Evolutionary conservation across 202 grass and related monocot genomes (phyloP), one percentile per base, ranked within the genome.

Genomic region (Miscanthus sacchariflorus): DNA sequence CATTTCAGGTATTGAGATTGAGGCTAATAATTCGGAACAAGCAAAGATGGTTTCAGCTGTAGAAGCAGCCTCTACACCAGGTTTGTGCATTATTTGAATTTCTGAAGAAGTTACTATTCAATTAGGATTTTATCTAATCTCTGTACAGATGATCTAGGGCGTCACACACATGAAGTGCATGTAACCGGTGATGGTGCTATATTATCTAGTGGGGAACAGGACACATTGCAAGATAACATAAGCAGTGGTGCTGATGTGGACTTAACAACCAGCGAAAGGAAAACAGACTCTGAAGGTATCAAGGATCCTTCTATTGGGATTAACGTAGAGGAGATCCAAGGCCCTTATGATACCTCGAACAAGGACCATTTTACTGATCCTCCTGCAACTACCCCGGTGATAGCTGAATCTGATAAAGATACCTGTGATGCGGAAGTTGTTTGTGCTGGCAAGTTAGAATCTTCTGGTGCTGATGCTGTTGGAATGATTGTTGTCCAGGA

Each of bases 1-100:
- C 59, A 48, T 80, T 91, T 84, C 89, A 91, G 89, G 61, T 70
- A 81, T 19, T 24, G 81, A 81, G 58, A 14, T 68, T 18, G 85
- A 88, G 58, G 38, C 74, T 76, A n/a, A 63, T 85, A 9, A 49
- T 79, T 52, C 56, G 11, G 68, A 70, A 48, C 73, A 36, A 70
- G 18, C 5, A 23, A 74, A 76, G 17, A 25, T 70, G 15, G 61
- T 49, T n/a, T 69, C 68, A 49, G 61, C 24, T 84, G 48, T 70
- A 70, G 69, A 84, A 76, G 56, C 71, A 61, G 19, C 61, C 61
- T 76, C 76, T 65, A 14, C 40, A 46, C 25, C 43, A 81, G 79
- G 79, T 81, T 68, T 45, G 24, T 28, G 36, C 36, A 63, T 3
- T 17, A 15, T 66, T 80, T 80, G 21, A 46, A 74, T n/a, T 61